phyloP scores from a whole-genome alignment of 2,329 filamentous ascomycete species.

The Thielaviopsis musarum region DNA sequence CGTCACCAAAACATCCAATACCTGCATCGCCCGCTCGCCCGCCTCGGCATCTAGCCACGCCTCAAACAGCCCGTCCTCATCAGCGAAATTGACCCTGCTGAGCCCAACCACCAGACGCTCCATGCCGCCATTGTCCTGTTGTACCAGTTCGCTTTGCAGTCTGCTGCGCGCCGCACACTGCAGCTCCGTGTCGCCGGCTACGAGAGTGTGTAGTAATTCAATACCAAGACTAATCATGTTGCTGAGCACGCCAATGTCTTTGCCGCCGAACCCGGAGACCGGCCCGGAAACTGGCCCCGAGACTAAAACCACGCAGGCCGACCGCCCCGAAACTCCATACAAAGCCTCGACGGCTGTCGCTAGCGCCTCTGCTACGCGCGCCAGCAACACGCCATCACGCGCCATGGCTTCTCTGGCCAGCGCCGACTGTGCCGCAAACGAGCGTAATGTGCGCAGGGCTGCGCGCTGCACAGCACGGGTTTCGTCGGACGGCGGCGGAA shows the following conservation, averaged over 20 bases:
- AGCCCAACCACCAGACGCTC: conserved; percentile 73
- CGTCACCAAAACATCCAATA: conserved; percentile 67
- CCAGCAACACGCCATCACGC: conserved; percentile 50
- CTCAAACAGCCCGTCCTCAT: conserved; percentile 64
- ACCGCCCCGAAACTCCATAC: conserved; percentile 29
- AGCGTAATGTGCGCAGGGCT: conserved; percentile 35
- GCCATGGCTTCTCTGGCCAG: conserved; percentile 52
- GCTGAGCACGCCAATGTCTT: conserved; percentile 21
- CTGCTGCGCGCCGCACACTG: conserved; percentile 37
- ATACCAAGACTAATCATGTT: conserved; percentile 32
- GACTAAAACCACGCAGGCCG: neutral
- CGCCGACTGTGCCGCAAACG: conserved; percentile 43
- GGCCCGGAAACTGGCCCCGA: neutral
- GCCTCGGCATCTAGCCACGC: conserved; percentile 60
- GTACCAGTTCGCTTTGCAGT: neutral
- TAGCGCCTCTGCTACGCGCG: conserved; percentile 52
- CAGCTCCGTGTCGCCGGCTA: conserved; percentile 54
- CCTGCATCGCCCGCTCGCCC: conserved; percentile 61
- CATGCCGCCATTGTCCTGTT: conserved; percentile 32
- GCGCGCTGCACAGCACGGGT: conserved; percentile 27
- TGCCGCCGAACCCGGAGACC: neutral
- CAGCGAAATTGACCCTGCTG: conserved; percentile 68
- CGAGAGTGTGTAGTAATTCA: conserved; percentile 33
- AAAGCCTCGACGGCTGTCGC: conserved; percentile 54
- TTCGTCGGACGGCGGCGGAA: conserved; percentile 23